These are phyloP conservation scores for Fraxinus sp. DNA, from an alignment of 305 asterid species.

Conservation along the genomic window DNA sequence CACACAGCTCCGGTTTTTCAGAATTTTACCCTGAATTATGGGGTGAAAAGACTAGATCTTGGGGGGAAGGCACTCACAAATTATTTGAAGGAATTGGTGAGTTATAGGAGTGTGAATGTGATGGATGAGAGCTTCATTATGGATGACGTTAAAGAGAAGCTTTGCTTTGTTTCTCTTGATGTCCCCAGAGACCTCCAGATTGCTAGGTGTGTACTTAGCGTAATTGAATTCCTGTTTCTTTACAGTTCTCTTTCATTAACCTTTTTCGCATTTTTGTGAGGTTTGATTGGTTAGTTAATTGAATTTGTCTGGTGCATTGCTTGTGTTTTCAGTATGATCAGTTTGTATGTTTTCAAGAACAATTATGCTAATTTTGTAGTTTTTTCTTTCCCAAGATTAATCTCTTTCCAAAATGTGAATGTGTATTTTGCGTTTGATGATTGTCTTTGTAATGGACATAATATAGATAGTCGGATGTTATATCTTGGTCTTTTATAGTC, in stretches of 20 bases:
- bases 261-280: not conserved
- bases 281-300: not conserved
- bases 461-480: not conserved
- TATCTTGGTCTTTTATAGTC: not conserved
- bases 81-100: slow-evolving; percentile 85
- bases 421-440: not conserved
- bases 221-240: not conserved
- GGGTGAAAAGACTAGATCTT: slow-evolving; percentile 81
- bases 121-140: slow-evolving; percentile 92
- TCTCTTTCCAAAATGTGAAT: not conserved
- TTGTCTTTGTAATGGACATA: not conserved
- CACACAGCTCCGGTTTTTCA: slow-evolving; percentile 92
- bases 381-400: not conserved
- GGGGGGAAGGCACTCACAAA: slow-evolving; percentile 93
- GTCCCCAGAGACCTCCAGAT: slow-evolving; percentile 73
- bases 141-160: slow-evolving; percentile 93
- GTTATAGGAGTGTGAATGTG: slow-evolving; percentile 88
- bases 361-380: not conserved
- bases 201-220: slow-evolving; percentile 53
- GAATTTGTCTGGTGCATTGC: not conserved
- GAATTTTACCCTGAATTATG: slow-evolving; percentile 79
- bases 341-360: not conserved
- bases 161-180: slow-evolving; percentile 86
- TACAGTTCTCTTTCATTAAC: not conserved
- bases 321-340: not conserved